phyloP scores from a whole-genome alignment of 306 rosid species.

The Prosopis cineraria region DNA sequence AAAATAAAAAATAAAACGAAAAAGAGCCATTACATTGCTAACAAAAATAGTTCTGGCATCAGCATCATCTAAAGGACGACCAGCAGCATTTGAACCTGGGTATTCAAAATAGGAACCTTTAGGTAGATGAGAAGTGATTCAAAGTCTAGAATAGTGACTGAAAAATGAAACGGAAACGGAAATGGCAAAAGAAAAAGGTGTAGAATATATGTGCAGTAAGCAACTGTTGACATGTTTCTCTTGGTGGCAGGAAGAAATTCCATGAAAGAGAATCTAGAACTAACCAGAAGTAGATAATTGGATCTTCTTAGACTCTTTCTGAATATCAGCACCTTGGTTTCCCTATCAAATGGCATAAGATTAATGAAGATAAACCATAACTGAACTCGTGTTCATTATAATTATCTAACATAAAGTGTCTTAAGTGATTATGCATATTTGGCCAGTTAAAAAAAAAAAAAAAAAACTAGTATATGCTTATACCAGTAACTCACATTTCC shows the following conservation, averaged over 20 bases:
- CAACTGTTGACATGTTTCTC: neutral
- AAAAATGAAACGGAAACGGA: neutral
- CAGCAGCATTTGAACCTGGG: constrained; percentile 58
- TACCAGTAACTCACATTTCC: constrained; percentile 63
- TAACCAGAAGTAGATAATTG: constrained; percentile 58
- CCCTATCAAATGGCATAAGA: constrained; percentile 46
- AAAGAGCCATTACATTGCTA: constrained; percentile 73
- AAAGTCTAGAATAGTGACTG: neutral
- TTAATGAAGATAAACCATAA: constrained; percentile 25
- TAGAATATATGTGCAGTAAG: neutral
- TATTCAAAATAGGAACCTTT: constrained; percentile 19
- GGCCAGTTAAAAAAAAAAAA: too few relatives aligned
- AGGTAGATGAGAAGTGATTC: constrained; percentile 3
- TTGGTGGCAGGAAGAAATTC: constrained; percentile 5
- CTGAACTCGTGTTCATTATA: neutral
- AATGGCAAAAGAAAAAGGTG: constrained; percentile 8
- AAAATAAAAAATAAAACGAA: too few relatives aligned
- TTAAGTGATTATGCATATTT: neutral
- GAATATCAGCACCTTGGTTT: constrained; percentile 51
- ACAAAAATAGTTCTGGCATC: constrained; percentile 89
- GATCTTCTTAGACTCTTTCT: constrained; percentile 53
- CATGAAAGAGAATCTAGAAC: constrained; percentile 35
- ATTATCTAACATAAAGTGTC: constrained; percentile 1
- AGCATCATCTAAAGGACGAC: constrained; percentile 76
- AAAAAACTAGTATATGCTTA: neutral